Evolutionary conservation across 2,329 filamentous ascomycete species (phyloP).

Genomic region (Trematosphaeria pertusa): DNA sequence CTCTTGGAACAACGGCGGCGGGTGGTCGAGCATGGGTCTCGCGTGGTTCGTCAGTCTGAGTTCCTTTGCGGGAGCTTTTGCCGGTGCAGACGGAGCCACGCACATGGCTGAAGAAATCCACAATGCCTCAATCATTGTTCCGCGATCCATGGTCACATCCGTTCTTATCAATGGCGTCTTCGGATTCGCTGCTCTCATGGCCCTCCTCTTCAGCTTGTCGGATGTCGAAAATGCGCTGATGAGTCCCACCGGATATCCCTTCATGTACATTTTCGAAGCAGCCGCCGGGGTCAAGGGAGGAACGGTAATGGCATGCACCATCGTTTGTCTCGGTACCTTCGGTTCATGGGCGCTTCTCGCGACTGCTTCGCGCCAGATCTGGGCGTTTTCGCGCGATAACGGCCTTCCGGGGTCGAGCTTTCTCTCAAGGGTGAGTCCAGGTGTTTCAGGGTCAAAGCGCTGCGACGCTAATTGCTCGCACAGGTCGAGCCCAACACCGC

Average conservation of each 20-base stretch:
- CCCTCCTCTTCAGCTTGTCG: constrained; percentile 40
- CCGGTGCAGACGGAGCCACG: constrained; percentile 23
- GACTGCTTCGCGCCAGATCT: constrained; percentile 39
- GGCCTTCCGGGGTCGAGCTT: constrained; percentile 35
- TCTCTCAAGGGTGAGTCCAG: constrained; percentile 24
- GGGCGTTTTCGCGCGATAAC: constrained; percentile 44
- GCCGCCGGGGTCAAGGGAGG: constrained; percentile 25
- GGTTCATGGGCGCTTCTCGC: constrained; percentile 36
- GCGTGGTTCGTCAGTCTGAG: constrained; percentile 49
- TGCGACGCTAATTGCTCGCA: constrained; percentile 25
- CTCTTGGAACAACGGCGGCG: constrained; percentile 52
- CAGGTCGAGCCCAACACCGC: constrained; percentile 10
- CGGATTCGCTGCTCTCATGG: constrained; percentile 38
- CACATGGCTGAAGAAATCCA: constrained; percentile 23
- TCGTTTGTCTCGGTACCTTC: constrained; percentile 31
- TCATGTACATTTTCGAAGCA: constrained; percentile 52
- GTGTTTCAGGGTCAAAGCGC: constrained; percentile 11
- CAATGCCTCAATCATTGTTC: constrained; percentile 27
- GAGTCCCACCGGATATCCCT: constrained; percentile 24
- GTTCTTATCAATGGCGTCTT: constrained; percentile 37
- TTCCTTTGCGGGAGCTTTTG: constrained; percentile 31
- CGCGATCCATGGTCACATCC: constrained; percentile 19
- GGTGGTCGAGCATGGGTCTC: constrained; percentile 47
- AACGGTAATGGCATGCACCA: constrained; percentile 50
- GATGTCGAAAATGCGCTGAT: constrained; percentile 30